Percentiles rank a stretch among this genome's conserved stretches.
These are phyloP conservation scores for Eimeria tenella DNA, from an alignment of 169 alveolate species.

Conservation along the genomic window DNA sequence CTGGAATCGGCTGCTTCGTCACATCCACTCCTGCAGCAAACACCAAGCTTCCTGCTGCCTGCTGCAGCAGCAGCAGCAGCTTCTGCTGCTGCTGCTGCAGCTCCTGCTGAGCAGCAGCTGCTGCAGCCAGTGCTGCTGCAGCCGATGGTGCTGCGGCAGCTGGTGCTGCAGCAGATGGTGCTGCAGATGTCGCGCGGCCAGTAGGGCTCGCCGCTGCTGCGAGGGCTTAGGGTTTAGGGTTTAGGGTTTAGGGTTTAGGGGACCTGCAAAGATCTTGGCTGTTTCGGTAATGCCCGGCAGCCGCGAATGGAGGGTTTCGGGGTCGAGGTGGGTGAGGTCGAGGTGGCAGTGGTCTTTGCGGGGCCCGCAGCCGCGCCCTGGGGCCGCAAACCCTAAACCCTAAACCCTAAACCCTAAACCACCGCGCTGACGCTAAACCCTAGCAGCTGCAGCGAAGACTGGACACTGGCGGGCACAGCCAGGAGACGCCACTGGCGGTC, in stretches of 20 bases:
- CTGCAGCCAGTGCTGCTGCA: too few relatives aligned
- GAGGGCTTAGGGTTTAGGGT: not conserved
- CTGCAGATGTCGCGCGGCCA: too few relatives aligned
- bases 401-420: not conserved
- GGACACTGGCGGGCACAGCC: not conserved
- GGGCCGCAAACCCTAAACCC: not conserved
- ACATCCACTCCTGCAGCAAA: conserved; percentile 76
- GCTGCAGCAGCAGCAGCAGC: not conserved
- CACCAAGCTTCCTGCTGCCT: not conserved
- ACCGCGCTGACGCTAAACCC: not conserved
- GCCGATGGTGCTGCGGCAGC: too few relatives aligned
- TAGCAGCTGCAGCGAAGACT: not conserved
- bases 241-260: not conserved
- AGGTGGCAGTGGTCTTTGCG: conserved; percentile 96
- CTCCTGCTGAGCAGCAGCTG: too few relatives aligned
- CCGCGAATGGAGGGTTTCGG: conserved; percentile 95
- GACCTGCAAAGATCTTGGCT: conserved; percentile 97
- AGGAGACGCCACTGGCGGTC: too few relatives aligned
- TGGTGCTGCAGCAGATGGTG: too few relatives aligned
- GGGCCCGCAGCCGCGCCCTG: conserved; percentile 95
- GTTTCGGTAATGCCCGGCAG: conserved; percentile 98
- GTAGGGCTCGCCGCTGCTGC: not conserved
- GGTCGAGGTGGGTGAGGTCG: conserved; percentile 95
- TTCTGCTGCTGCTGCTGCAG: too few relatives aligned
- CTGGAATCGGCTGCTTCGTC: conserved; percentile 97